These are phyloP conservation scores for Eimeria acervulina DNA, from an alignment of 169 alveolate species.

Conservation along the genomic window DNA sequence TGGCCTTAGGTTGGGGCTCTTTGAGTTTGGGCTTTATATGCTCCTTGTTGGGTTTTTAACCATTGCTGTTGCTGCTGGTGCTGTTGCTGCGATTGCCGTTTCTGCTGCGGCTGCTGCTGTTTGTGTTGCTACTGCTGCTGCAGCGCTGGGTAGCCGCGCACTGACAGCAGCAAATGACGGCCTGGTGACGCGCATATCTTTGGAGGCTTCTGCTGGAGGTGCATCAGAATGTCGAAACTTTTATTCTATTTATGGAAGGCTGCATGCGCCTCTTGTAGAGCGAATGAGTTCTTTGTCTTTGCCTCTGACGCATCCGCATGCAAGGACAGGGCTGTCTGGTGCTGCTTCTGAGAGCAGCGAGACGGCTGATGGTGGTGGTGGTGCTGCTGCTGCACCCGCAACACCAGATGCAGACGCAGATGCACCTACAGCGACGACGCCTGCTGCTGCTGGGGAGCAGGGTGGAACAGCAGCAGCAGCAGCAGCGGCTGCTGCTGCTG, in stretches of 20 bases:
- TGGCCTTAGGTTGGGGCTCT: too few species aligned
- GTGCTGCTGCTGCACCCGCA: too few species aligned
- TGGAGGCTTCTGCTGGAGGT: background rate
- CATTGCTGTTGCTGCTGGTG: background rate
- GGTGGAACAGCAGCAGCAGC: conserved; percentile 64
- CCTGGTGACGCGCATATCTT: conserved; percentile 24
- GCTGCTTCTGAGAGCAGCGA: background rate
- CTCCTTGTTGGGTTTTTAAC: background rate
- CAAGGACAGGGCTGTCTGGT: background rate
- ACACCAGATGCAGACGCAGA: too few species aligned
- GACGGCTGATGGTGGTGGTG: background rate
- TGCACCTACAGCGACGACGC: too few species aligned
- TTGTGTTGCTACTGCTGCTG: background rate
- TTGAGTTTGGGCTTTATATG: background rate
- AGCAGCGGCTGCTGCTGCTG: conserved; percentile 7
- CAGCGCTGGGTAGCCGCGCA: conserved; percentile 51
- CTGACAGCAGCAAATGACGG: conserved; percentile 71
- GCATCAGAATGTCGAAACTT: conserved; percentile 30
- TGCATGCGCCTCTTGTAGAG: background rate
- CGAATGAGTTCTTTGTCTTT: background rate
- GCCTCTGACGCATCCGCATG: conserved; percentile 51
- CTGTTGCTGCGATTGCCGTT: background rate
- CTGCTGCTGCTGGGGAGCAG: background rate
- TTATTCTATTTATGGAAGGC: conserved; percentile 13
- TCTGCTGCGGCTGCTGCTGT: background rate